Evolutionary conservation across 2,329 filamentous ascomycete species (phyloP).

Genomic region (Diplodia mutila): DNA sequence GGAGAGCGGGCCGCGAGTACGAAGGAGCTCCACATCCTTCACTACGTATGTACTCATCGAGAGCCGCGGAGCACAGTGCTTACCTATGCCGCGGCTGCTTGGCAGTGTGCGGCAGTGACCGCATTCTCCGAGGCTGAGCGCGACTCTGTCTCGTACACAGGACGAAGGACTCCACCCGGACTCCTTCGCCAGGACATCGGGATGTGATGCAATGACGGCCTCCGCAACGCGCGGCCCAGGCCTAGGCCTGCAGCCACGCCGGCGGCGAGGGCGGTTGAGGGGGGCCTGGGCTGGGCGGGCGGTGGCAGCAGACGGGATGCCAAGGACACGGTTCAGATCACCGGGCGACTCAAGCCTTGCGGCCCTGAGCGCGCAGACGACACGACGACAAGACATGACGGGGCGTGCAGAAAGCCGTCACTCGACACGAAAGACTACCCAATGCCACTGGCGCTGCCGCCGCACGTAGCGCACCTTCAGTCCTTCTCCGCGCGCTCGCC

Average conservation of each 20-base stretch:
- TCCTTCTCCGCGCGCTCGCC: slow-evolving; percentile 24
- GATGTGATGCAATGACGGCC: neutral
- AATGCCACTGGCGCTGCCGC: slow-evolving; percentile 27
- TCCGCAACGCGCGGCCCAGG: neutral
- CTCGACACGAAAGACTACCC: slow-evolving; percentile 21
- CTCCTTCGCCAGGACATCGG: neutral
- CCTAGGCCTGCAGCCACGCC: neutral
- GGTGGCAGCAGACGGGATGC: neutral
- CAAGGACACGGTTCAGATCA: slow-evolving; percentile 18
- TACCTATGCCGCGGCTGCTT: slow-evolving; percentile 15
- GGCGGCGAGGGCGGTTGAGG: neutral
- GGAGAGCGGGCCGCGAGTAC: slow-evolving; percentile 13
- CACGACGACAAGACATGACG: slow-evolving; percentile 26
- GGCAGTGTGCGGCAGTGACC: neutral
- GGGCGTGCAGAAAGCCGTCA: slow-evolving; percentile 24
- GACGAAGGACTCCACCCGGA: neutral
- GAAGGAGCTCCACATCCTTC: slow-evolving; percentile 11
- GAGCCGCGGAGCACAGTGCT: neutral
- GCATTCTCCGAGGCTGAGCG: slow-evolving; percentile 14
- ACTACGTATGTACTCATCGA: neutral
- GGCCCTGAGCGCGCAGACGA: slow-evolving; percentile 14
- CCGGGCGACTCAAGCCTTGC: slow-evolving; percentile 22
- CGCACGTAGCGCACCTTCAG: slow-evolving; percentile 26
- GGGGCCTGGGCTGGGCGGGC: neutral
- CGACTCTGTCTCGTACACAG: neutral